phyloP scores from a whole-genome alignment of 2,329 filamentous ascomycete genomes.

The Phialophora chinensis region DNA sequence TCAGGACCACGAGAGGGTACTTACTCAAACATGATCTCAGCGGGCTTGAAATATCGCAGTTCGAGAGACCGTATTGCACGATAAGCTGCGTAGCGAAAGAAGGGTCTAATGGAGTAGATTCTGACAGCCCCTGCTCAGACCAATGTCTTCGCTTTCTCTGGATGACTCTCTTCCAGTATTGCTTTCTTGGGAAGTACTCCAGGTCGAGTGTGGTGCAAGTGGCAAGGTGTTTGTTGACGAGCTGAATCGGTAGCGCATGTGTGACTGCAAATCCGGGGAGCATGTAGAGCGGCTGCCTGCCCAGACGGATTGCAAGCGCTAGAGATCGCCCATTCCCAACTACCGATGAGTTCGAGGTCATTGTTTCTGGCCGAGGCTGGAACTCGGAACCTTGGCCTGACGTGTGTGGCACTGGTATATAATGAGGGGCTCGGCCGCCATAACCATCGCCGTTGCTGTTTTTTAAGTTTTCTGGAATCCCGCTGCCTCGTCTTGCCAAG shows the following conservation, averaged over 20 bases:
- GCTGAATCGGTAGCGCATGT: background rate
- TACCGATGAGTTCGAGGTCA: background rate
- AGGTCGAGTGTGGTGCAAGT: background rate
- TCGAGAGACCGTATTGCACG: background rate
- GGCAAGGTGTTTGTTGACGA: background rate
- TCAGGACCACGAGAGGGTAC: background rate
- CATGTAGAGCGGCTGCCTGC: too few species aligned
- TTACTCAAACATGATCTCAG: background rate
- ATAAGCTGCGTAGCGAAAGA: background rate
- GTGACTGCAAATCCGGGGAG: too few species aligned
- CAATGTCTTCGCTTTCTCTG: background rate
- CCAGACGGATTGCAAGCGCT: too few species aligned
- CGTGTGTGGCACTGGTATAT: background rate
- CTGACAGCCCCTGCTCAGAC: background rate
- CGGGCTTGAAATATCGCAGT: background rate
- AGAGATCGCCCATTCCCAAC: background rate
- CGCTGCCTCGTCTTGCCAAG: background rate
- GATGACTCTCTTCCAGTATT: background rate
- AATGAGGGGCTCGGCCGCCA: background rate
- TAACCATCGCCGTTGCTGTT: background rate
- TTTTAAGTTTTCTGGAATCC: background rate
- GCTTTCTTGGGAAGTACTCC: background rate
- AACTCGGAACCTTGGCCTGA: background rate
- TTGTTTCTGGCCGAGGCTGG: background rate
- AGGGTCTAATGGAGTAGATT: background rate